Conservation (phyloP, 108 stramenopile genomes). For the Cyclostephanos tholiformis region DNA sequence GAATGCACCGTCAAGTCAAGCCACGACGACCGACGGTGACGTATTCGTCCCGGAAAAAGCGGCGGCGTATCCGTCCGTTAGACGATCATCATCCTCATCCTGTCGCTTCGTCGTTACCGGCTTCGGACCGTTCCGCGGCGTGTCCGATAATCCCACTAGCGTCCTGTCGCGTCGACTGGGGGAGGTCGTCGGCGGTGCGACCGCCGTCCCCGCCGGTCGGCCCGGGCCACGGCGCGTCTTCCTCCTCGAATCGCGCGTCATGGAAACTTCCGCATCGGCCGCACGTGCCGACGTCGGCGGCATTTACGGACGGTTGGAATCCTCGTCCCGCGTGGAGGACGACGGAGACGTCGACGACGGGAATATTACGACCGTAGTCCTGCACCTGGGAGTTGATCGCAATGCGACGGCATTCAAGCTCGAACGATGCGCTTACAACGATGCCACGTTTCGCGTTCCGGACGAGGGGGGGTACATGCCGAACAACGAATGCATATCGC, state of each 20-base stretch:
- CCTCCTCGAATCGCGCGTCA: constrained; percentile 48
- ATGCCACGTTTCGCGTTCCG: constrained; percentile 90
- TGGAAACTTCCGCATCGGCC: constrained; percentile 74
- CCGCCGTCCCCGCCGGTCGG: no score
- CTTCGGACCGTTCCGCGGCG: constrained; percentile 53
- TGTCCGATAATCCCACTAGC: constrained; percentile 80
- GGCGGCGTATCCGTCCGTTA: background rate
- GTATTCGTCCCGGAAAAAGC: background rate
- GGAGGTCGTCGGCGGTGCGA: no score
- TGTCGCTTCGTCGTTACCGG: constrained; percentile 49
- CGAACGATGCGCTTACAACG: constrained; percentile 91
- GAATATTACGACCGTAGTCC: constrained; percentile 34
- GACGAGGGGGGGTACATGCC: constrained; percentile 86
- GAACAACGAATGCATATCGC: constrained; percentile 46
- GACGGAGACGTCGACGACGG: background rate
- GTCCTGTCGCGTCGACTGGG: constrained; percentile 47
- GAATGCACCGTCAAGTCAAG: no score
- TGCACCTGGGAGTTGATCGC: constrained; percentile 85
- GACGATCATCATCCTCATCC: background rate
- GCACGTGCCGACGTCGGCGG: constrained; percentile 45
- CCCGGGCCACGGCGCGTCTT: no score
- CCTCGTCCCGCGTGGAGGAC: background rate
- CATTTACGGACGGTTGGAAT: constrained; percentile 19
- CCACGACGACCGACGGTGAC: background rate
- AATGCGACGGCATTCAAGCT: constrained; percentile 63